A percentile compares a stretch with the other conserved stretches of the same genome.
These are phyloP conservation scores for Didymella sp. DNA, from an alignment of 2,329 filamentous ascomycete genomes.

Conservation along the genomic window DNA sequence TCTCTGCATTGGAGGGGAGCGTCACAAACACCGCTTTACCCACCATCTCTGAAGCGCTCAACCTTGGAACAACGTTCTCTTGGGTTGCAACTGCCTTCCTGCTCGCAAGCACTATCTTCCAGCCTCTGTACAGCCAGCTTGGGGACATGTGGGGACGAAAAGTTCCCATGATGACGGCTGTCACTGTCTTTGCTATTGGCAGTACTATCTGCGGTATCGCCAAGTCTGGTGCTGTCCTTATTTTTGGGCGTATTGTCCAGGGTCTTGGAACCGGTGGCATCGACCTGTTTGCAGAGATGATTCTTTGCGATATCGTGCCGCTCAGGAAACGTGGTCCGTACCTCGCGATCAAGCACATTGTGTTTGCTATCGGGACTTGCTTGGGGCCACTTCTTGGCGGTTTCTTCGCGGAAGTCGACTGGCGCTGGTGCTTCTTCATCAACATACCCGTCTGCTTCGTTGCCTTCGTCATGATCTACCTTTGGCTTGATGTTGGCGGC, in stretches of 20 bases:
- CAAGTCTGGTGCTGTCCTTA: conserved; percentile 54
- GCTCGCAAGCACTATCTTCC: conserved; percentile 52
- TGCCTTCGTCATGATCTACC: conserved; percentile 36
- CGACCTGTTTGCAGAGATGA: conserved; percentile 55
- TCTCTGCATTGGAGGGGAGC: conserved; percentile 49
- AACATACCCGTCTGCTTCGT: conserved; percentile 45
- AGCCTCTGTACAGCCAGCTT: conserved; percentile 60
- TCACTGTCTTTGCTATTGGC: conserved; percentile 60
- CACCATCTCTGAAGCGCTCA: conserved; percentile 44
- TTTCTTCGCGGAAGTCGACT: conserved; percentile 44
- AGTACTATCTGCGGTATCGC: conserved; percentile 62
- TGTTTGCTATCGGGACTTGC: conserved; percentile 37
- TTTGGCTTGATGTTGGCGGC: conserved; percentile 40
- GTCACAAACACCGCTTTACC: conserved; percentile 53
- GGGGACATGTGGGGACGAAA: conserved; percentile 62
- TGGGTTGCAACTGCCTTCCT: conserved; percentile 41
- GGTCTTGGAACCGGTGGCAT: conserved; percentile 60
- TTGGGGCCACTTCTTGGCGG: conserved; percentile 44
- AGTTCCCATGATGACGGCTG: conserved; percentile 44
- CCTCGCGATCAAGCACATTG: conserved; percentile 36
- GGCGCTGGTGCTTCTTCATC: conserved; percentile 58
- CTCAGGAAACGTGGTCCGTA: conserved; percentile 56
- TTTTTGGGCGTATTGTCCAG: conserved; percentile 63
- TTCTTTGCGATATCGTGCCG: conserved; percentile 60
- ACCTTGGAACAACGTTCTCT: conserved; percentile 34